Evolutionary conservation across 2,329 filamentous ascomycete species (phyloP), one percentile per base, ranked within the genome.

Genomic region (Davidsoniella virescens): DNA sequence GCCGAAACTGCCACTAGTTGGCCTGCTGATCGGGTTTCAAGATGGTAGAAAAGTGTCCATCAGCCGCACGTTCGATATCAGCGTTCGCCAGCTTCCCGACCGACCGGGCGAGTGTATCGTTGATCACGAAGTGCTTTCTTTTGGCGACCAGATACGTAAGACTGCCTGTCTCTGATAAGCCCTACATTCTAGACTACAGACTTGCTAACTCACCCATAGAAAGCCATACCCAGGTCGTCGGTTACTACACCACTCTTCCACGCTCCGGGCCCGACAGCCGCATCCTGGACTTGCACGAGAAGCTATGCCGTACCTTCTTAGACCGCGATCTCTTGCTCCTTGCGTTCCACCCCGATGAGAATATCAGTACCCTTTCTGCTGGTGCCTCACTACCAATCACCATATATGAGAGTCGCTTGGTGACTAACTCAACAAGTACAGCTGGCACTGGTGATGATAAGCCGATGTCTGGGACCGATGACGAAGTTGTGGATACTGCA

Each of bases 21-120:
- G 92, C 51, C 87, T 83, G 48, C 72, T 98, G n/a, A 67, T 98
- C 5, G 92, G 92, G 14, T 85, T 92, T 61, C 88, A 95, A 59
- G 84, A 87, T 69, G 90, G 90, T 17, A 82, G 87, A 52, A 81
- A 90, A 59, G 82, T 95, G 58, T 94, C 86, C 8, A 80, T 95
- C 56, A 90, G 96, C 64, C 82, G 94, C 68, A 87, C 86, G 3
- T 96, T 94, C 61, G 87, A 95, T 12, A 61, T 69, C 0, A 70
- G 78, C 41, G 77, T 75, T 29, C 69, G 78, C 42, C 71, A 79
- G 40, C 63, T 76, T 29, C 66, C 94, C 7, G 76, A 88, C 56
- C 64, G 7, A 16, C 14, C 40, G 4, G 42, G 29, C 18, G 47
- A 36, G 29, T 49, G 39, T 14, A 41, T 29, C 4, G 17, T 49